These are phyloP conservation scores for Purpureocillium takamizusanense DNA, from an alignment of 2,329 filamentous ascomycete species.

Conservation along the genomic window DNA sequence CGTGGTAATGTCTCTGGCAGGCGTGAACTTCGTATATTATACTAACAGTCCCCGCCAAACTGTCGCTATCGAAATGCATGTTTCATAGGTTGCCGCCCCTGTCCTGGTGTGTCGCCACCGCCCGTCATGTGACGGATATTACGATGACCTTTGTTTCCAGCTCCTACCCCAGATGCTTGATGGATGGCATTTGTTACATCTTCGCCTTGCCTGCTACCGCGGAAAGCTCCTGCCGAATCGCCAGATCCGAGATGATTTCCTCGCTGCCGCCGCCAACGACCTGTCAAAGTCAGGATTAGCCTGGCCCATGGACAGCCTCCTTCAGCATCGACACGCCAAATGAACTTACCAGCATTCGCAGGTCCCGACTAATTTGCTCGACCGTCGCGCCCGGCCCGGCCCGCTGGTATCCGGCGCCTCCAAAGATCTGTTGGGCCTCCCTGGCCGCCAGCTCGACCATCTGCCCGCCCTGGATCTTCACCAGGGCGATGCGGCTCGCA, in stretches of 20 bases:
- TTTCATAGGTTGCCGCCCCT: too few relatives aligned
- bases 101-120: too few relatives aligned
- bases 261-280: slow-evolving; percentile 46
- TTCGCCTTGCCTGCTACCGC: slow-evolving; percentile 10
- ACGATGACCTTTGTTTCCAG: too few relatives aligned
- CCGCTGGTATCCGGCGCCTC: slow-evolving; percentile 41
- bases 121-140: too few relatives aligned
- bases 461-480: slow-evolving; percentile 39
- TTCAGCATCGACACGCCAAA: slow-evolving; percentile 15
- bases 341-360: slow-evolving; percentile 21
- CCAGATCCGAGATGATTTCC: slow-evolving; percentile 43
- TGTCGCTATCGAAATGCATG: too few relatives aligned
- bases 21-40: too few relatives aligned
- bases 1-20: too few relatives aligned
- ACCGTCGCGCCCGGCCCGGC: slow-evolving; percentile 36
- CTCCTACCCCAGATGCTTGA: too few relatives aligned
- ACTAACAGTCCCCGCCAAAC: too few relatives aligned
- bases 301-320: neutral
- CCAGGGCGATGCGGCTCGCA: slow-evolving; percentile 19
- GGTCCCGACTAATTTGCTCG: slow-evolving; percentile 44
- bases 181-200: too few relatives aligned
- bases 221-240: slow-evolving; percentile 35
- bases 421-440: slow-evolving; percentile 46
- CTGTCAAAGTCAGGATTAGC: slow-evolving; percentile 15
- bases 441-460: slow-evolving; percentile 39